Percentiles rank a stretch among this genome's conserved stretches.
Evolutionary conservation across 176 grass and related monocot genomes (phyloP).

Genomic region (Eremochloa ophiuroides): DNA sequence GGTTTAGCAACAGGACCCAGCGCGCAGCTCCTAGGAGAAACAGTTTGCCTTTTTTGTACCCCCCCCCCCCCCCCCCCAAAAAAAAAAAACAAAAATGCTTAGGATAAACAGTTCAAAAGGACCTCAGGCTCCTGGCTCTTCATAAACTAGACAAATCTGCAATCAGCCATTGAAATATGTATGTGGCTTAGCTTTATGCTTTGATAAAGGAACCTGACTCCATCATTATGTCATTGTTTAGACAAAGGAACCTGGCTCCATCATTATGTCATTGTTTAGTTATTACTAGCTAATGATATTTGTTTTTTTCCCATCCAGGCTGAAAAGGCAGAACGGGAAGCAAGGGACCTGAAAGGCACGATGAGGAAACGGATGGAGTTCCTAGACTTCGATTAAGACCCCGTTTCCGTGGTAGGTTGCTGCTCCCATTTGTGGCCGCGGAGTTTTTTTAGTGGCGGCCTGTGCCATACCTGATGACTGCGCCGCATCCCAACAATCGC

Average conservation of each 20-base stretch:
- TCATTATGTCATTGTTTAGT: not conserved
- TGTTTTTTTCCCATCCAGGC: slow-evolving; percentile 37
- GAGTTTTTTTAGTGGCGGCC: slow-evolving; percentile 52
- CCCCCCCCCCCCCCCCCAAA: no score
- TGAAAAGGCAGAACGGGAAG: slow-evolving; percentile 86
- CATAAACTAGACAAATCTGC: not conserved
- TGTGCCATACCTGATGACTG: slow-evolving; percentile 36
- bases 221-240: not conserved
- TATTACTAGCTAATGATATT: not conserved
- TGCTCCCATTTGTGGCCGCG: slow-evolving; percentile 25
- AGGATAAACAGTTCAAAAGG: not conserved
- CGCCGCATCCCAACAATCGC: not conserved
- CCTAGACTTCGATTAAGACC: slow-evolving; percentile 72
- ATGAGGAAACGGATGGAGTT: slow-evolving; percentile 99
- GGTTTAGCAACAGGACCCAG: not conserved
- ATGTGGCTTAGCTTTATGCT: not conserved
- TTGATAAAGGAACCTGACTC: not conserved
- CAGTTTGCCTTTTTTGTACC: not conserved
- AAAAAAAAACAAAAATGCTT: not conserved
- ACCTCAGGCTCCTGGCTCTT: not conserved
- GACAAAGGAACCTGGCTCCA: not conserved
- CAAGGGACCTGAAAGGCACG: slow-evolving; percentile 87
- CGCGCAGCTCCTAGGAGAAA: not conserved
- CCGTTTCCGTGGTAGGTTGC: not conserved
- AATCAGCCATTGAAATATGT: not conserved